Percentiles rank a stretch among this genome's conserved stretches.
Evolutionary conservation across 176 grass and related monocot species (phyloP).

Genomic region (Zea mays): DNA sequence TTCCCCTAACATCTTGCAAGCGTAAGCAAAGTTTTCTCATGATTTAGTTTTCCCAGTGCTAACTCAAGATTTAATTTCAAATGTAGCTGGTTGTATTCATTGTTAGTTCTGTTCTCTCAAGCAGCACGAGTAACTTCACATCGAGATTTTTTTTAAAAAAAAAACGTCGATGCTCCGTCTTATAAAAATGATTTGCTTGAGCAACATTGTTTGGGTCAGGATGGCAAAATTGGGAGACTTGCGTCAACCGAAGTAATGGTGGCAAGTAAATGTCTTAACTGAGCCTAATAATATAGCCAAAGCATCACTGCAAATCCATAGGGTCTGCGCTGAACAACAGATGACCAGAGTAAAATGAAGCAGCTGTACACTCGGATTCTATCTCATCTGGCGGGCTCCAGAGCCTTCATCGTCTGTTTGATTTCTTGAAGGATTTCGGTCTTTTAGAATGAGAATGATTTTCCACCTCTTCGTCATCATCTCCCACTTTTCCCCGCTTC

Average conservation of each 20-base stretch:
- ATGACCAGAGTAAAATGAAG: neutral
- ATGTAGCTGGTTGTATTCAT: no score
- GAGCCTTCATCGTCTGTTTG: slow-evolving; percentile 46
- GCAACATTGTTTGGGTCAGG: neutral
- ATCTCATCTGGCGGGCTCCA: neutral
- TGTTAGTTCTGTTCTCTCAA: no score
- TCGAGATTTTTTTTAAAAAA: no score
- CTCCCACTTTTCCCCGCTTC: slow-evolving; percentile 49
- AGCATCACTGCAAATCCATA: neutral
- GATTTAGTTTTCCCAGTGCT: no score
- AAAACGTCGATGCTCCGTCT: no score
- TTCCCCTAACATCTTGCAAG: no score
- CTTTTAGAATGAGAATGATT: slow-evolving; percentile 31
- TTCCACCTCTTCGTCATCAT: slow-evolving; percentile 61
- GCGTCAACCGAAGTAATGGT: neutral
- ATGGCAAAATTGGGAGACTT: slow-evolving; percentile 10
- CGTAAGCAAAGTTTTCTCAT: no score
- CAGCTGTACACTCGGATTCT: slow-evolving; percentile 22
- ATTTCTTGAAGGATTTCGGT: slow-evolving; percentile 53
- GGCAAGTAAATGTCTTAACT: neutral
- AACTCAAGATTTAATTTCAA: no score
- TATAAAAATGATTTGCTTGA: neutral
- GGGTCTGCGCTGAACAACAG: neutral
- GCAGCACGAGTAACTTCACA: no score
- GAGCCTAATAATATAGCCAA: neutral